phyloP scores from a whole-genome alignment of 345 rosid species.

The Ceriops zippeliana region DNA sequence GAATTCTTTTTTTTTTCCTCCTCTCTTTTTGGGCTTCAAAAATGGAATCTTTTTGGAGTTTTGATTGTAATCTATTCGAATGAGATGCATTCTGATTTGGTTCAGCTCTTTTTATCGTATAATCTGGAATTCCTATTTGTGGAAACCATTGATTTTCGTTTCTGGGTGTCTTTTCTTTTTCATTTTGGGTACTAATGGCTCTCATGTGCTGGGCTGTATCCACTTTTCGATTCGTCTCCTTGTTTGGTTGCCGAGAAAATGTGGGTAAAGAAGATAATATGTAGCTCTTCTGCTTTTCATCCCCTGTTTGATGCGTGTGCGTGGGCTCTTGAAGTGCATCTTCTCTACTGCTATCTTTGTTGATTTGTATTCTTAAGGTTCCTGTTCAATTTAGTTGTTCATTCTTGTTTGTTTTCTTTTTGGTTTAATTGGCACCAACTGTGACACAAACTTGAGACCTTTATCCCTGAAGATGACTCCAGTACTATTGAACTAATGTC shows the following conservation, averaged over 20 bases:
- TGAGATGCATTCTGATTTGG: conserved; percentile 13
- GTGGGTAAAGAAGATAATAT: conserved; percentile 11
- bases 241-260: conserved; percentile 35
- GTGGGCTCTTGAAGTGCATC: too few species aligned
- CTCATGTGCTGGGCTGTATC: neutral
- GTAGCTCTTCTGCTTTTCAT: neutral
- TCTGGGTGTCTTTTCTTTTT: neutral
- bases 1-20: neutral
- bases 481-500: too few species aligned
- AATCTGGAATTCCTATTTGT: conserved; percentile 17
- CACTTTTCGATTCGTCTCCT: neutral
- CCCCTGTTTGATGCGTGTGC: neutral
- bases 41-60: neutral
- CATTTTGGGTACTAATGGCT: neutral
- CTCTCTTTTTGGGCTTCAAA: neutral
- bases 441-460: neutral
- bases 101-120: conserved; percentile 19
- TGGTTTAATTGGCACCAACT: too few species aligned
- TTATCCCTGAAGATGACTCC: neutral
- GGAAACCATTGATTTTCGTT: conserved; percentile 5
- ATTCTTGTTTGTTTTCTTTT: neutral
- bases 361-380: neutral
- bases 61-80: neutral
- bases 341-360: neutral
- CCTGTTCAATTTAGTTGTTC: neutral